phyloP scores from a whole-genome alignment of 2,329 filamentous ascomycete genomes.

The Magnaporthiopsis poae region DNA sequence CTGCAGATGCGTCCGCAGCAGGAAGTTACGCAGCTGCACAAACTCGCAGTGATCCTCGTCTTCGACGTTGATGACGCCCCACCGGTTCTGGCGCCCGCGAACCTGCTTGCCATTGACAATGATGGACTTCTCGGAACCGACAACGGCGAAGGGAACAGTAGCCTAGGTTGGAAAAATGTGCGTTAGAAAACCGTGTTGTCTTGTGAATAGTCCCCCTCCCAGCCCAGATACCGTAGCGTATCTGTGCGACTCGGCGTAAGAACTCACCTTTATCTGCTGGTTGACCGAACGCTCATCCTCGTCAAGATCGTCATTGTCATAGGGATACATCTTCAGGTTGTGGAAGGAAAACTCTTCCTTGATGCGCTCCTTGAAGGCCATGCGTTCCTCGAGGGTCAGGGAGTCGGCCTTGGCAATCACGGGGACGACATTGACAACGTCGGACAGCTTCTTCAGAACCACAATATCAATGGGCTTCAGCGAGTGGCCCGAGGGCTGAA shows the following conservation, averaged over 20 bases:
- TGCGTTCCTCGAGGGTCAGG: conserved; percentile 87
- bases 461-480: conserved; percentile 99
- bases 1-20: conserved; percentile 94
- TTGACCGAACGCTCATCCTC: conserved; percentile 91
- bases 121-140: conserved; percentile 95
- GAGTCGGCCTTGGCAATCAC: conserved; percentile 98
- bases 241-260: neutral
- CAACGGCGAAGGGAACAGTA: conserved; percentile 92
- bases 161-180: conserved; percentile 41
- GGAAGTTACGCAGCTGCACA: conserved; percentile 94
- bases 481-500: conserved; percentile 94
- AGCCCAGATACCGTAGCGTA: too few species aligned
- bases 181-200: neutral
- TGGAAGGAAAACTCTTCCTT: conserved; percentile 99
- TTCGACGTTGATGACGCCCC: conserved; percentile 99
- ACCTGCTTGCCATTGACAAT: conserved; percentile 96
- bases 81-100: conserved; percentile 93
- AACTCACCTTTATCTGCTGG: conserved; percentile 82
- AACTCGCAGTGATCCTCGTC: conserved; percentile 99
- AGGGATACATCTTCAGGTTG: conserved; percentile 99
- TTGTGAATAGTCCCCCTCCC: neutral
- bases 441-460: conserved; percentile 97
- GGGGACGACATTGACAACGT: conserved; percentile 97
- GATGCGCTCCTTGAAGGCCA: conserved; percentile 96
- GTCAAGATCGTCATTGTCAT: conserved; percentile 98